Evolutionary conservation across 2,329 filamentous ascomycete species (phyloP), one percentile per base, ranked within the genome.

Genomic region (Dothistroma pini): DNA sequence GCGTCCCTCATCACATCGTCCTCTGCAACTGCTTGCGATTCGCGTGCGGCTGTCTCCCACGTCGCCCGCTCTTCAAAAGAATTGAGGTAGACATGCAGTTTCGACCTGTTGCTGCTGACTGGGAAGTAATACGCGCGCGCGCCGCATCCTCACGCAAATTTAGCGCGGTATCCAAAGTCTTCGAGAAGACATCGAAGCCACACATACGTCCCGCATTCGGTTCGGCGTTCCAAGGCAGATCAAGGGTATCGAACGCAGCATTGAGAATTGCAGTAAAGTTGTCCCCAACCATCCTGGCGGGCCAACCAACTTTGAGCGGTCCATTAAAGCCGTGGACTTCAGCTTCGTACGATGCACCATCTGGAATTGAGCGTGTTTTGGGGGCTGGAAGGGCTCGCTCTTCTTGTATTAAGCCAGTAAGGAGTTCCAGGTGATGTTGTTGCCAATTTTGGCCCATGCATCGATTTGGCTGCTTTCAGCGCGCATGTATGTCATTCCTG

Each of bases 111-210:
- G 54, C 68, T 70, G 59, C 68, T 70, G 59, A 78, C 67, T 1
- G 80, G 78, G 57, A 73, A 79, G 64, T 80, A 82, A 63, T 80
- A 82, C 4, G 79, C 77, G 16, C 77, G 16, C 78, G 71, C 4
- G 78, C 80, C 38, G 80, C 78, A 69, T 82, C 79, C 59, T 77
- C 75, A 11, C 80, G 75, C 11, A 78, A 70, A 62, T 76, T 71
- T 16, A 70, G 68, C 1, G 69, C 68, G 0, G 69, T 61, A 60
- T 81, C 72, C 16, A 80, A 58, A 0, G 78, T 82, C 64, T 72
- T 74, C 1, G 79, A 77, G 68, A 74, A 79, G 1, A 76, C 61
- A 16, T 71, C 70, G 61, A 77, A 80, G 10, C 80, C 80, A n/a
- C 74, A 64, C 76, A 81, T 76, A 12, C 67, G 58, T 4, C 80